A percentile compares a stretch with the other conserved stretches of the same genome.
phyloP scores from a whole-genome alignment of 129 eudicot species.

The Chrysanthemum lavandulifolium region DNA sequence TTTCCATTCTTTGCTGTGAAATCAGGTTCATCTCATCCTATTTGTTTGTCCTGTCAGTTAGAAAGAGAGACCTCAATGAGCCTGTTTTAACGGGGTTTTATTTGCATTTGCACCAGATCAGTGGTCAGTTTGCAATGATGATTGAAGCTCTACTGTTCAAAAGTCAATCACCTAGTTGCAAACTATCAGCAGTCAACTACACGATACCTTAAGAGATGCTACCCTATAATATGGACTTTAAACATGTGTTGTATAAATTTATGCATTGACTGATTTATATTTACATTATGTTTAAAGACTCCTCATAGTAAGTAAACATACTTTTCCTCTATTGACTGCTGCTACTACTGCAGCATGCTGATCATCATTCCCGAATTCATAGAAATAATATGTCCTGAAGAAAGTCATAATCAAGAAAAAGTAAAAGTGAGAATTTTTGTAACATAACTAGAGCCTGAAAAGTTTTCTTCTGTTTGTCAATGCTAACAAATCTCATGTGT shows the following conservation, averaged over 20 bases:
- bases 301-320: constrained; percentile 22
- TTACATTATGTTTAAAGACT: neutral
- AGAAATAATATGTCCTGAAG: constrained; percentile 83
- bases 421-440: constrained; percentile 4
- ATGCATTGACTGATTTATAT: too few species aligned
- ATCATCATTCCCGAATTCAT: constrained; percentile 76
- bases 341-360: constrained; percentile 87
- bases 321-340: constrained; percentile 87
- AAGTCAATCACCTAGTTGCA: neutral
- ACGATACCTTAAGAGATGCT: neutral
- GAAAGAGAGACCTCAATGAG: too few species aligned
- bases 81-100: neutral
- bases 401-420: constrained; percentile 7
- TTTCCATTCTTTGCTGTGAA: too few species aligned
- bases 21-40: neutral
- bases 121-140: neutral
- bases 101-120: neutral
- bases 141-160: neutral
- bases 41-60: neutral
- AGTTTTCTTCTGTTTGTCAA: neutral
- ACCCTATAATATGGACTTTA: neutral
- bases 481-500: neutral
- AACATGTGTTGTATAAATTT: neutral
- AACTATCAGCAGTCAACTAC: constrained; percentile 1
- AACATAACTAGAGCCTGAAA: neutral